Evolutionary conservation across 257 asterid species (phyloP).

Genomic region (Solanum peruvianum): DNA sequence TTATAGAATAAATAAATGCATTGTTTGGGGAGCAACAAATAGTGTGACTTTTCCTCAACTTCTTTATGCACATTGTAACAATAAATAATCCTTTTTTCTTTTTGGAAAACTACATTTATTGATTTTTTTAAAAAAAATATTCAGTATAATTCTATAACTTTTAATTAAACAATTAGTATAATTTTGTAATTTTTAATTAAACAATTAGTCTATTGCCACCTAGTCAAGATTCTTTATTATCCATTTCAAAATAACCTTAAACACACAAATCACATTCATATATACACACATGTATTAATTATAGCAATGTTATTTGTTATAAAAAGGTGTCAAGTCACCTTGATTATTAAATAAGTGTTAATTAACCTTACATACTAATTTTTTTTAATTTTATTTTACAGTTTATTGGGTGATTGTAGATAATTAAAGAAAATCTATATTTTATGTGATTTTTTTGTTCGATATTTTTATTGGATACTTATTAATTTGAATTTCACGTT

Average conservation of each 20-base stretch:
- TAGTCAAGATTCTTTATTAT: neutral
- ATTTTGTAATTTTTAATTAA: neutral
- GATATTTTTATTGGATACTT: neutral
- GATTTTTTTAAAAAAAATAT: neutral
- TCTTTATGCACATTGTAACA: neutral
- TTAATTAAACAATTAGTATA: neutral
- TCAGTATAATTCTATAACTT: neutral
- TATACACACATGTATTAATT: neutral
- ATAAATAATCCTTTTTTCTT: neutral
- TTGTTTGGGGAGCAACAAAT: neutral
- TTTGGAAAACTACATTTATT: neutral
- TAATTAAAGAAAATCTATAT: neutral
- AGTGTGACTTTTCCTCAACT: neutral
- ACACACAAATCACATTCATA: neutral
- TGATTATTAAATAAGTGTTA: neutral
- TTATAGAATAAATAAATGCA: neutral
- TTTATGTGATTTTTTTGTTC: too few species aligned
- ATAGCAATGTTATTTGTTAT: neutral
- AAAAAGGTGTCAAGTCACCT: neutral
- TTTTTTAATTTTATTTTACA: too few species aligned
- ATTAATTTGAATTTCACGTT: too few species aligned
- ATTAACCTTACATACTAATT: neutral
- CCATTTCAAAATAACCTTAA: neutral
- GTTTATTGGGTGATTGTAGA: neutral
- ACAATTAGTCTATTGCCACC: neutral